phyloP scores from a whole-genome alignment of 768 basidiomycete species.

The Auriscalpium vulgare region DNA sequence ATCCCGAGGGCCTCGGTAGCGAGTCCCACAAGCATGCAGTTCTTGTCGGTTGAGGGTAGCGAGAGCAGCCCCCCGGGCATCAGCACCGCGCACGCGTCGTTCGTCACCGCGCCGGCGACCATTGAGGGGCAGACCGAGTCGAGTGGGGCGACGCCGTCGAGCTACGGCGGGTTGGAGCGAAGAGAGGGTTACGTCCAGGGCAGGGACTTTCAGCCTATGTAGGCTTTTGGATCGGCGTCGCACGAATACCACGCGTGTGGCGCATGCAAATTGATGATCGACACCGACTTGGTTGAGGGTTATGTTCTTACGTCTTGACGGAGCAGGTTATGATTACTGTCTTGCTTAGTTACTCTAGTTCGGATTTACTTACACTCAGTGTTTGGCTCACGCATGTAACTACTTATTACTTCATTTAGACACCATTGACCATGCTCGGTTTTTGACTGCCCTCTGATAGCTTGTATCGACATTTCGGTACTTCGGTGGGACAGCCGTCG shows the following conservation, averaged over 20 bases:
- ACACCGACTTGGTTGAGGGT: not conserved
- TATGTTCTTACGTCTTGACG: not conserved
- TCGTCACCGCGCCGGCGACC: constrained; percentile 59
- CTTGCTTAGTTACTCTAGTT: not conserved
- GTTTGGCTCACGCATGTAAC: not conserved
- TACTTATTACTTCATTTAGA: constrained; percentile 4
- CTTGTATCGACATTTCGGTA: too few species aligned
- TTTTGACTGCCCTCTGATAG: not conserved
- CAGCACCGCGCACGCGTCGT: constrained; percentile 63
- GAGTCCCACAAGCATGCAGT: constrained; percentile 16
- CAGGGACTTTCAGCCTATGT: constrained; percentile 1
- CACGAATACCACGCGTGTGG: not conserved
- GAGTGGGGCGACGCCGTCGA: constrained; percentile 37
- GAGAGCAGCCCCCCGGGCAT: constrained; percentile 45
- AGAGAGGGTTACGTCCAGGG: constrained; percentile 17
- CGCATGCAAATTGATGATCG: not conserved
- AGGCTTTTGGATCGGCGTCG: not conserved
- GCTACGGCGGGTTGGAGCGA: constrained; percentile 37
- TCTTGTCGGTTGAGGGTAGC: constrained; percentile 12
- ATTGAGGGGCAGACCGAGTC: constrained; percentile 44
- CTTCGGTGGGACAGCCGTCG: too few species aligned
- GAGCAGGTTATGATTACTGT: not conserved
- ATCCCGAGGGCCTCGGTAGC: constrained; percentile 12
- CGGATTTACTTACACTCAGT: not conserved
- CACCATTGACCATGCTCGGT: not conserved